Evolutionary conservation across 2,329 filamentous ascomycete genomes (phyloP).

Genomic region (Colletotrichum echinochloae): DNA sequence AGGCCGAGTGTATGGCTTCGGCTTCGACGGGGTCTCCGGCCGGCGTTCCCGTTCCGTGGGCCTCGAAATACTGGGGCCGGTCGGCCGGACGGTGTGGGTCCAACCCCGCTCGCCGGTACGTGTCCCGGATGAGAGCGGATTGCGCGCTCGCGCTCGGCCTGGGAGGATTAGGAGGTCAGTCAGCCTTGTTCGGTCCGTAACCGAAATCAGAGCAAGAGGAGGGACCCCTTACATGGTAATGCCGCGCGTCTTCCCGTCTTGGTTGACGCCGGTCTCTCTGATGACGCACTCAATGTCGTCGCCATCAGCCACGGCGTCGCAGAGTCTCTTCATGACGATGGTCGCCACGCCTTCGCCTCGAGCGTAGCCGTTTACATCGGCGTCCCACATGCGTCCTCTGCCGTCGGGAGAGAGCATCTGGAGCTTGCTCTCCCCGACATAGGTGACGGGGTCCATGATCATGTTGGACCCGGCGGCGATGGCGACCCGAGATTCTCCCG

Average conservation of each 20-base stretch:
- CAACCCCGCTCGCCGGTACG: conserved; percentile 43
- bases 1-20: conserved; percentile 44
- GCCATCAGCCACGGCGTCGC: conserved; percentile 52
- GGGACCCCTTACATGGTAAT: conserved; percentile 52
- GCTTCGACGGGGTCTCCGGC: conserved; percentile 54
- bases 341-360: conserved; percentile 63
- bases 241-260: conserved; percentile 41
- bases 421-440: conserved; percentile 41
- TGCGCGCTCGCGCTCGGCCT: conserved; percentile 40
- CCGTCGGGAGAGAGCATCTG: conserved; percentile 54
- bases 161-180: no score
- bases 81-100: conserved; percentile 32
- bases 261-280: conserved; percentile 42
- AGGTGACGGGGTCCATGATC: conserved; percentile 11
- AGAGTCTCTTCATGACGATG: conserved; percentile 60
- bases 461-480: conserved; percentile 48
- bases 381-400: conserved; percentile 55
- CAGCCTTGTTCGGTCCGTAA: no score
- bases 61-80: conserved; percentile 43
- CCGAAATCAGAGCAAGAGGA: no score
- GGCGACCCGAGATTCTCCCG: conserved; percentile 46
- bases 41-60: conserved; percentile 55
- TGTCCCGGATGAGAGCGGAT: conserved; percentile 43
- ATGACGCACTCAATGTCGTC: conserved; percentile 45
- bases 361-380: conserved; percentile 62